Percentiles rank a stretch among this genome's conserved stretches.
These are phyloP conservation scores for Mycena alexandri DNA, from an alignment of 768 basidiomycete species.

Conservation along the genomic window DNA sequence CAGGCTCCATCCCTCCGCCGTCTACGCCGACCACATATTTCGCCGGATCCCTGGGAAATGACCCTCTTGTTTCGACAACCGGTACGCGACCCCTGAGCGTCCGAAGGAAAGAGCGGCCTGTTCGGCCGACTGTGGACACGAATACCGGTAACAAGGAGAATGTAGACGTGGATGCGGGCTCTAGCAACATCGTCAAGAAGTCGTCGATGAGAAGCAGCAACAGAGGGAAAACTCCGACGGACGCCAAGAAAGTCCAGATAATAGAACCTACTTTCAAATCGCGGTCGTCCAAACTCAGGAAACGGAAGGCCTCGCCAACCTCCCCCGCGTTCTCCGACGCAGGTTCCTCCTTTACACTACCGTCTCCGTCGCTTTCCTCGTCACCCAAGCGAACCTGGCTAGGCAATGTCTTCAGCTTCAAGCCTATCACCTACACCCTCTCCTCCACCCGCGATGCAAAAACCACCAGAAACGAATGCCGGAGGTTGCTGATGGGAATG, in stretches of 20 bases:
- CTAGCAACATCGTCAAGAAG: slow-evolving; percentile 50
- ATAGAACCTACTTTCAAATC: slow-evolving; percentile 57
- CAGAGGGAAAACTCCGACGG: slow-evolving; percentile 37
- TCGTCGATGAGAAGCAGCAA: slow-evolving; percentile 58
- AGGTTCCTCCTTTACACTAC: slow-evolving; percentile 47
- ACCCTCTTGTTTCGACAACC: slow-evolving; percentile 22
- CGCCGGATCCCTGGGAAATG: slow-evolving; percentile 7
- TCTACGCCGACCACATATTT: slow-evolving; percentile 32
- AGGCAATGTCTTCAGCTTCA: slow-evolving; percentile 89
- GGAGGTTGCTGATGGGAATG: slow-evolving; percentile 76
- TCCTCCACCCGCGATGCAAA: slow-evolving; percentile 70
- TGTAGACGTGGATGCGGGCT: slow-evolving; percentile 37
- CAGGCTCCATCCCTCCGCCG: slow-evolving; percentile 29
- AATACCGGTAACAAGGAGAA: slow-evolving; percentile 72
- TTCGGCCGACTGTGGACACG: slow-evolving; percentile 41
- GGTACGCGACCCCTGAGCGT: slow-evolving; percentile 63
- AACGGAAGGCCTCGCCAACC: slow-evolving; percentile 47
- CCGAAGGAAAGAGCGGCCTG: slow-evolving; percentile 49
- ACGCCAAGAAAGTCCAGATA: slow-evolving; percentile 61
- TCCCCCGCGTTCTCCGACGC: slow-evolving; percentile 63
- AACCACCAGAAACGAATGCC: slow-evolving; percentile 80
- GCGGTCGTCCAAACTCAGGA: slow-evolving; percentile 52
- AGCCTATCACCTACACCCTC: slow-evolving; percentile 70
- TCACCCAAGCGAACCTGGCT: slow-evolving; percentile 84
- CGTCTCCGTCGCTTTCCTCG: slow-evolving; percentile 56